Percentiles rank a stretch among this genome's conserved stretches.
Conservation (phyloP, 371 early-diverging fungal species). For the Zopfochytrium polystomum region DNA sequence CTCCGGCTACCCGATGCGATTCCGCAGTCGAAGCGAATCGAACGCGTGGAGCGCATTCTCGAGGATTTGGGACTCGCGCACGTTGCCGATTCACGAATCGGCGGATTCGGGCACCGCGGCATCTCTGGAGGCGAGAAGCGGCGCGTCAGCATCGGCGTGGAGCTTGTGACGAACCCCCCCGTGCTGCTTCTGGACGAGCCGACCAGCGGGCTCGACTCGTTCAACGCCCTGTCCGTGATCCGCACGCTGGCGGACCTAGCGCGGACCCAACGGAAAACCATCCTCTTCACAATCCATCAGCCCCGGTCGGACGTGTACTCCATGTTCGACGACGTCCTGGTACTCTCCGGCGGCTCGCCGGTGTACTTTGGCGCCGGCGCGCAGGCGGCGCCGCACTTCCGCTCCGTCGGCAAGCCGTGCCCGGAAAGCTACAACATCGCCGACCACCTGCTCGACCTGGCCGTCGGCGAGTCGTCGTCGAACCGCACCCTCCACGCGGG, state of each 20-base stretch:
- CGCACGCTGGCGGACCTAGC: constrained; percentile 83
- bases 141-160: constrained; percentile 88
- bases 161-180: constrained; percentile 70
- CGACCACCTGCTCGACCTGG: constrained; percentile 80
- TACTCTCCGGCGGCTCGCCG: constrained; percentile 74
- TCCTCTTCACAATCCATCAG: constrained; percentile 96
- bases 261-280: constrained; percentile 75
- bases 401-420: constrained; percentile 69
- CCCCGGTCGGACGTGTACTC: constrained; percentile 89
- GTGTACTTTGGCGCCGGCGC: constrained; percentile 49
- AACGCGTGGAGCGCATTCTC: constrained; percentile 66
- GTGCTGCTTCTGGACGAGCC: constrained; percentile 76
- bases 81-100: constrained; percentile 65
- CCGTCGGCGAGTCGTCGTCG: constrained; percentile 38
- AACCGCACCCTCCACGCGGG: neutral
- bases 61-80: constrained; percentile 63
- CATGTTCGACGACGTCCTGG: constrained; percentile 82
- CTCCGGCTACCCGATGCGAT: constrained; percentile 71
- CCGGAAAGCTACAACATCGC: constrained; percentile 91
- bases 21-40: constrained; percentile 48
- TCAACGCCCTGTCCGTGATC: constrained; percentile 90
- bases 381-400: constrained; percentile 53
- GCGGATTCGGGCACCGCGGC: constrained; percentile 56
- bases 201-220: constrained; percentile 46
- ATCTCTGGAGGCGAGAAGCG: constrained; percentile 94